Percentiles rank a stretch among this genome's conserved stretches.
phyloP scores from a whole-genome alignment of 208 protist genomes.

The Acanthamoeba culbertsoni region DNA sequence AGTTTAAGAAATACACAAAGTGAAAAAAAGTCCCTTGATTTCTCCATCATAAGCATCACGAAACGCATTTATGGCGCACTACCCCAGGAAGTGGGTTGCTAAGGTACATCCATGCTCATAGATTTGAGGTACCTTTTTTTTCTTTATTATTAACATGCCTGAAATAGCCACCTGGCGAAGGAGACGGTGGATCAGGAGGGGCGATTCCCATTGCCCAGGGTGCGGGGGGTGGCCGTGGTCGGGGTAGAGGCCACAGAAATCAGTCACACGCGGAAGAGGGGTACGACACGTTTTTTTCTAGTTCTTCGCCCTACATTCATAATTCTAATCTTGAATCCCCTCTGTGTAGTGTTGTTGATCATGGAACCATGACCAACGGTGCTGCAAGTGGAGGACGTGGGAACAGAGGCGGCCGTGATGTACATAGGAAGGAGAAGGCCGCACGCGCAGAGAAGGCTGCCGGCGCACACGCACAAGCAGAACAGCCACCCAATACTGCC shows the following conservation, averaged over 20 bases:
- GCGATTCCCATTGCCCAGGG: not conserved
- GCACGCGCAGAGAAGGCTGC: not conserved
- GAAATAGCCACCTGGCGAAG: not conserved
- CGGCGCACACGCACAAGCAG: not conserved
- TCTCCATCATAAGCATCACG: not conserved
- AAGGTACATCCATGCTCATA: not conserved
- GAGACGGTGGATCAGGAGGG: not conserved
- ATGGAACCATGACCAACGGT: not conserved
- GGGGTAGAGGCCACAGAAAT: no score
- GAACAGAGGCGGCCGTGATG: not conserved
- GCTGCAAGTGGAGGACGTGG: not conserved
- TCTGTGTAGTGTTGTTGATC: not conserved
- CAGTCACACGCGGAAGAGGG: no score
- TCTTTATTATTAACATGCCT: not conserved
- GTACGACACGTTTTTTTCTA: not conserved
- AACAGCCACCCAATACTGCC: not conserved
- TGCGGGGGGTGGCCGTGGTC: not conserved
- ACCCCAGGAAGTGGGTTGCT: not conserved
- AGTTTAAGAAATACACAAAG: not conserved
- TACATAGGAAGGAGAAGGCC: not conserved
- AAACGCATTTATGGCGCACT: not conserved
- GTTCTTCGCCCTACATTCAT: not conserved
- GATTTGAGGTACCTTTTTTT: not conserved
- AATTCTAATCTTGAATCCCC: not conserved
- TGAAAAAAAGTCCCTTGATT: not conserved